Base-by-base conservation (phyloP, 169 alveolate species). In the Eimeria necatrix region DNA sequence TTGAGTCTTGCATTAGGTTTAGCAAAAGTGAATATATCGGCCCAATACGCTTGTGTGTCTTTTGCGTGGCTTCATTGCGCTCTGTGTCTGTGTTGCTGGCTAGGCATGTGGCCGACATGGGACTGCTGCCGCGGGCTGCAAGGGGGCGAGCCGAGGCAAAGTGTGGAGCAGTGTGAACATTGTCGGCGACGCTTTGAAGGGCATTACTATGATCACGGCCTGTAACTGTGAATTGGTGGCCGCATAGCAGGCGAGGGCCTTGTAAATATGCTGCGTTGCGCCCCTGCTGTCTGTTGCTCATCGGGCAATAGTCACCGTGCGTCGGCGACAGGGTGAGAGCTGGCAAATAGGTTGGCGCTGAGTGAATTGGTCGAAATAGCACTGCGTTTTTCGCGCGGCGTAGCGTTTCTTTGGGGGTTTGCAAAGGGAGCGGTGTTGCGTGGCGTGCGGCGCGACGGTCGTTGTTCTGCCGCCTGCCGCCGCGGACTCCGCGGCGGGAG, bases 191-290 rank as follows among this genome's bases (percentile, higher is more conserved):
- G 52, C n/a, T 24, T 49, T 49, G 24, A 26, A 41, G 26, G 49
- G 52, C 90, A 22, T 22, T 53, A 81, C 49, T 22, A 53, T 81
- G 90, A 20, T 41, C 52, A 81, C 41, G 18, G 90, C 70, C 22
- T 81, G 22, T 51, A 22, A 24, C 22, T 53, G 74, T 26, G 53
- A 52, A 52, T 81, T 53, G 53, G 49, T 81, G 90, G 90, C 90
- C 12, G 49, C 52, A n/a, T 53, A 24, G 74, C 73, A 81, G 90
- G 51, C 41, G 90, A 51, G 64, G 90, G 74, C 48, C 53, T 53
- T 51, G 51, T 81, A 73, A 81, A 51, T 81, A 51, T 53, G 90
- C 53, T 49, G 90, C 90, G 90, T 53, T 81, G 74, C 24, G 90
- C 73, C 90, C 49, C 90, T 76, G n/a, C 49, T 22, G 49, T 10